Percentiles rank a stretch among this genome's conserved stretches.
These are phyloP conservation scores for Pyrenophora tritici-repentis DNA, from an alignment of 2,329 filamentous ascomycete species.

Conservation along the genomic window DNA sequence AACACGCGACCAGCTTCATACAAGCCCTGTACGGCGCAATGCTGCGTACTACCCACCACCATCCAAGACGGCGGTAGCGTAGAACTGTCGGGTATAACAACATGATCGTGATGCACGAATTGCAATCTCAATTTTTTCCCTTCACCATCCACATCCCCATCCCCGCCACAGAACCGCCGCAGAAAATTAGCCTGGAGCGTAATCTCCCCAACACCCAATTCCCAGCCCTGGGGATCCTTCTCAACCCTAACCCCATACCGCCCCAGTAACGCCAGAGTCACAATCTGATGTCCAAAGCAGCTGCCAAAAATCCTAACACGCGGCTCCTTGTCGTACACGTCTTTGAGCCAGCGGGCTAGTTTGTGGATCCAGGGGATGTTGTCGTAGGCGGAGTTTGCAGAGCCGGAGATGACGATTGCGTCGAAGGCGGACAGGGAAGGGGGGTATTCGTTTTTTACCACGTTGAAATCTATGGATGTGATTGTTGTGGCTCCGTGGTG, in stretches of 20 bases:
- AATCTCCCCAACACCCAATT: slow-evolving; percentile 35
- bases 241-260: slow-evolving; percentile 33
- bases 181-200: slow-evolving; percentile 23
- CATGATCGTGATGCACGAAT: slow-evolving; percentile 48
- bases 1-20: slow-evolving; percentile 48
- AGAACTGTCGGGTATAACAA: slow-evolving; percentile 22
- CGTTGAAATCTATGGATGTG: slow-evolving; percentile 44
- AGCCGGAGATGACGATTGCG: slow-evolving; percentile 50
- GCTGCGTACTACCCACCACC: slow-evolving; percentile 29
- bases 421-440: slow-evolving; percentile 35
- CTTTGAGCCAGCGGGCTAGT: slow-evolving; percentile 37
- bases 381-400: slow-evolving; percentile 41
- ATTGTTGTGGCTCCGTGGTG: slow-evolving; percentile 7
- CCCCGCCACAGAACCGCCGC: slow-evolving; percentile 12
- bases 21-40: slow-evolving; percentile 49
- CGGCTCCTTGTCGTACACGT: slow-evolving; percentile 37
- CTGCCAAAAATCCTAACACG: slow-evolving; percentile 50
- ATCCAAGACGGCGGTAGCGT: slow-evolving; percentile 28
- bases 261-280: slow-evolving; percentile 47
- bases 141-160: background rate
- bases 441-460: slow-evolving; percentile 46
- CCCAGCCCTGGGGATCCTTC: slow-evolving; percentile 33
- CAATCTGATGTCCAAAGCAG: slow-evolving; percentile 53
- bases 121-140: slow-evolving; percentile 38
- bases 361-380: slow-evolving; percentile 31